Conservation (phyloP, 306 rosid genomes). For the Castanea crenata region DNA sequence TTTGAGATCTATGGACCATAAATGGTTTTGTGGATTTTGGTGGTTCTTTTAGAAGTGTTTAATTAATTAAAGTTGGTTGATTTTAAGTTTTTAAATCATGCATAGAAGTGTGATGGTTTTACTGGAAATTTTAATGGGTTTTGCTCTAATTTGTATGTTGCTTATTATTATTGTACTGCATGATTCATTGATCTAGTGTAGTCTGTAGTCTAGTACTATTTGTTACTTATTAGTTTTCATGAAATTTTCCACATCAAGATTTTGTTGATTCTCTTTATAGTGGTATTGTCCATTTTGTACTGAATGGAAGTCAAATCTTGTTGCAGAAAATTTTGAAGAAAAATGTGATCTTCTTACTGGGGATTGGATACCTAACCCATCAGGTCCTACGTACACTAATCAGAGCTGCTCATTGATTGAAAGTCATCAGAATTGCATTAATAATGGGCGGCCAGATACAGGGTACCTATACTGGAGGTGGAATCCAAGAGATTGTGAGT, state of each 20-base stretch:
- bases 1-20: no score
- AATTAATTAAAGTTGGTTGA: no score
- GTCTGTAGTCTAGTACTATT: background rate
- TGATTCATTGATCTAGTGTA: background rate
- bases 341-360: slow-evolving; percentile 75
- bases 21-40: no score
- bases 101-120: background rate
- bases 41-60: no score
- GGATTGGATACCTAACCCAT: slow-evolving; percentile 73
- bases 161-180: background rate
- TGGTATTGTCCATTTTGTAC: slow-evolving; percentile 1
- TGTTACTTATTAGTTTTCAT: background rate
- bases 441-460: slow-evolving; percentile 81
- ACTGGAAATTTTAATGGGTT: background rate
- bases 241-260: background rate
- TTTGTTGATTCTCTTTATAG: background rate
- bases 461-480: slow-evolving; percentile 79
- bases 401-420: slow-evolving; percentile 76
- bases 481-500: slow-evolving; percentile 71
- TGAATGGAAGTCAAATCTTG: slow-evolving; percentile 8
- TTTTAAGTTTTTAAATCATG: background rate
- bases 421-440: slow-evolving; percentile 82
- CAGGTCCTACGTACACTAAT: slow-evolving; percentile 67
- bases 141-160: background rate
- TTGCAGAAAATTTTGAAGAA: slow-evolving; percentile 35